phyloP scores from a whole-genome alignment of 257 asterid genomes.

The Salvia miltiorrhiza region DNA sequence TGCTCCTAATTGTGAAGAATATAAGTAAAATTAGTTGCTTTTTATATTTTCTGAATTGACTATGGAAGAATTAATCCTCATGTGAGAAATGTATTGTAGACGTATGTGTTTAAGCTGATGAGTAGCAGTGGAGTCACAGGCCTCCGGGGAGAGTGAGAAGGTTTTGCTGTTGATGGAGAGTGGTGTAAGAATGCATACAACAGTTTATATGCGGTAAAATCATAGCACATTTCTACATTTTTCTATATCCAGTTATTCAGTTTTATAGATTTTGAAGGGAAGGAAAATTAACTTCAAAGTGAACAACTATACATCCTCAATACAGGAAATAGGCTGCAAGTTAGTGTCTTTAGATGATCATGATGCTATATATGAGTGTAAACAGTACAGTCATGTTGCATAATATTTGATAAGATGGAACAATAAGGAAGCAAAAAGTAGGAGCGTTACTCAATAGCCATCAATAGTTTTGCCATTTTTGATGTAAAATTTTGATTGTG shows the following conservation, averaged over 20 bases:
- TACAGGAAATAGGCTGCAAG: not conserved
- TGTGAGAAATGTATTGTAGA: constrained; percentile 43
- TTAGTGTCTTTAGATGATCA: not conserved
- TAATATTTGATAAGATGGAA: not conserved
- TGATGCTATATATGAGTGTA: not conserved
- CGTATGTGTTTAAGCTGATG: constrained; percentile 94
- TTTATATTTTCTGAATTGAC: not conserved
- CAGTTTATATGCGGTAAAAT: constrained; percentile 79
- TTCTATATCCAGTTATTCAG: not conserved
- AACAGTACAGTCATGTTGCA: not conserved
- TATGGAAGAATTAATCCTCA: not conserved
- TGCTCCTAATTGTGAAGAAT: not conserved
- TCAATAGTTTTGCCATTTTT: not conserved
- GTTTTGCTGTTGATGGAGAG: constrained; percentile 93
- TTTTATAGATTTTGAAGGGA: not conserved
- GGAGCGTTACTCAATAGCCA: not conserved
- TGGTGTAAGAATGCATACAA: constrained; percentile 91
- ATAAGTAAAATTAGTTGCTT: not conserved
- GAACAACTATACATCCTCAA: not conserved
- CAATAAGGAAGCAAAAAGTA: not conserved
- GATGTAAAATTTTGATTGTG: not conserved
- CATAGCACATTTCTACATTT: constrained; percentile 4
- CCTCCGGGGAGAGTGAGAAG: constrained; percentile 98
- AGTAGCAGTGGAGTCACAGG: constrained; percentile 94
- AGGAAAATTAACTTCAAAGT: not conserved